These are phyloP conservation scores for Diaporthe vexans DNA, from an alignment of 2,329 filamentous ascomycete genomes.

Conservation along the genomic window DNA sequence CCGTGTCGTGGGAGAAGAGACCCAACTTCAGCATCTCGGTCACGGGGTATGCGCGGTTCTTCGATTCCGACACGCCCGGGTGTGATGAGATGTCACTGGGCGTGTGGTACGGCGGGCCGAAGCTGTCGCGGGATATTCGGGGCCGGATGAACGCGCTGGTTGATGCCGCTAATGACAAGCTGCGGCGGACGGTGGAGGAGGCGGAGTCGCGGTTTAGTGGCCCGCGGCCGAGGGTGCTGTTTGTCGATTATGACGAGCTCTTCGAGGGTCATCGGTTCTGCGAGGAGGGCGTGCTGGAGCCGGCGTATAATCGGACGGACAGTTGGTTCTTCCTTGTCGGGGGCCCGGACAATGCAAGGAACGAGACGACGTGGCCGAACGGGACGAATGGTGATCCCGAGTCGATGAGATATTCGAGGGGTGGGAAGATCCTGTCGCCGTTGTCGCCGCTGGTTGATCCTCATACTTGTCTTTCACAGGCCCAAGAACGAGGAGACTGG, in stretches of 20 bases:
- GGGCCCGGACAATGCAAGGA: conserved; percentile 55
- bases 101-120: conserved; percentile 61
- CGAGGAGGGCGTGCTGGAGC: conserved; percentile 53
- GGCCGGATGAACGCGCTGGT: conserved; percentile 61
- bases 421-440: conserved; percentile 46
- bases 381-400: conserved; percentile 38
- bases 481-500: conserved; percentile 57
- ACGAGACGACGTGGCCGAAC: conserved; percentile 43
- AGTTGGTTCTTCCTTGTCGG: conserved; percentile 66
- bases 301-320: conserved; percentile 58
- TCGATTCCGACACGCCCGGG: conserved; percentile 58
- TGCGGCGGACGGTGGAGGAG: conserved; percentile 51
- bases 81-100: conserved; percentile 61
- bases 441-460: conserved; percentile 55
- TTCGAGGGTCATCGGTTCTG: conserved; percentile 62
- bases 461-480: conserved; percentile 51
- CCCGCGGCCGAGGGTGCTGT: conserved; percentile 53
- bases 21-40: conserved; percentile 59
- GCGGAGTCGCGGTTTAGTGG: conserved; percentile 55
- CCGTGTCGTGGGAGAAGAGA: conserved; percentile 59
- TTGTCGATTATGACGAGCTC: conserved; percentile 59
- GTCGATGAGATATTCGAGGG: conserved; percentile 4
- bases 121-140: conserved; percentile 56
- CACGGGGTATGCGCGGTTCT: conserved; percentile 64
- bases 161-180: conserved; percentile 56